Evolutionary conservation across 2,329 filamentous ascomycete species (phyloP).

Genomic region (Didymella arachidicola): DNA sequence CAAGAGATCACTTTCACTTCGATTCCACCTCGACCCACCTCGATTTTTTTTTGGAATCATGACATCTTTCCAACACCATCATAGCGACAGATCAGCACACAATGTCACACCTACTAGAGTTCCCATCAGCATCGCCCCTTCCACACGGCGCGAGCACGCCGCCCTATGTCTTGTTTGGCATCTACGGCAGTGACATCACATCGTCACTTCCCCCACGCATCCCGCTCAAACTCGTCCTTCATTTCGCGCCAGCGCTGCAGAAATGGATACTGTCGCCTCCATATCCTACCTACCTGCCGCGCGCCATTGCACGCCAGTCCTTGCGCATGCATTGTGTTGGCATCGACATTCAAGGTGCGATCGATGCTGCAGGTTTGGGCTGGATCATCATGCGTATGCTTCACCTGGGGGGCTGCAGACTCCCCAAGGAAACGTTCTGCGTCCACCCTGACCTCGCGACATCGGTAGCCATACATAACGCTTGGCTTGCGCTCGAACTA

Average conservation of each 20-base stretch:
- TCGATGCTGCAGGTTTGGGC: conserved; percentile 23
- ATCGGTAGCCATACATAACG: conserved; percentile 28
- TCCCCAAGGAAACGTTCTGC: conserved; percentile 12
- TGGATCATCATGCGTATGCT: conserved; percentile 35
- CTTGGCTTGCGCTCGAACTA: conserved; percentile 34
- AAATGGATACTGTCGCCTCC: conserved; percentile 31
- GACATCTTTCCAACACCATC: background rate
- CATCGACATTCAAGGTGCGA: conserved; percentile 32
- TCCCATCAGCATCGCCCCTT: conserved; percentile 20
- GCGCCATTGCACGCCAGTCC: background rate
- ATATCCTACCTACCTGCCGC: conserved; percentile 2
- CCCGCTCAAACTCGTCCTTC: conserved; percentile 28
- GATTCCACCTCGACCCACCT: background rate
- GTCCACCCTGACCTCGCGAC: conserved; percentile 15
- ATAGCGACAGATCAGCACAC: background rate
- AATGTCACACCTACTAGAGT: conserved; percentile 39
- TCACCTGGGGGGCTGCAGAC: conserved; percentile 19
- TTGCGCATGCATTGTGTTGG: conserved; percentile 25
- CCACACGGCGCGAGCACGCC: conserved; percentile 22
- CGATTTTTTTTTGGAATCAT: background rate
- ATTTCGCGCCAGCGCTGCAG: conserved; percentile 32
- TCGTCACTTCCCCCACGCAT: conserved; percentile 29
- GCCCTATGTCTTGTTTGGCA: conserved; percentile 37
- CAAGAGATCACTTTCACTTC: background rate
- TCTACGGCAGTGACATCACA: conserved; percentile 24